Conservation (phyloP, 176 grass and related monocot species). For the Phyllostachys edulis region DNA sequence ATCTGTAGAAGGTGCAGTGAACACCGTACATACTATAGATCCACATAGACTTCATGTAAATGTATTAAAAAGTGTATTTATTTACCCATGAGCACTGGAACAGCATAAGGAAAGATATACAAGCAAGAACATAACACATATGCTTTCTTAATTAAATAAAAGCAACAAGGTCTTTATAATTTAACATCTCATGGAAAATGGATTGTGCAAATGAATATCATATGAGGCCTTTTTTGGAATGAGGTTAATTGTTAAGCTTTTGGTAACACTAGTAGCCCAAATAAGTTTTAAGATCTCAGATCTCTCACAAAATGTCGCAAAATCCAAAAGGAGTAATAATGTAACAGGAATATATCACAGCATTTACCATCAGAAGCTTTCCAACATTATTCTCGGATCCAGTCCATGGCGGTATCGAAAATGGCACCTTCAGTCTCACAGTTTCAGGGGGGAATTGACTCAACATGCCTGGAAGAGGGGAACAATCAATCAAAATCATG, state of each 20-base stretch:
- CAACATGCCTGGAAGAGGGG: slow-evolving; percentile 54
- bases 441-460: slow-evolving; percentile 72
- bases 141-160: slow-evolving; percentile 5
- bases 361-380: slow-evolving; percentile 92
- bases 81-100: slow-evolving; percentile 5
- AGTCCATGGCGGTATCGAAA: slow-evolving; percentile 71
- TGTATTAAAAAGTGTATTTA: slow-evolving; percentile 19
- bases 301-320: not conserved
- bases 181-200: slow-evolving; percentile 17
- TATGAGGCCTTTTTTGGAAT: not conserved
- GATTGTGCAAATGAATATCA: slow-evolving; percentile 12
- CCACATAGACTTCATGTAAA: not conserved
- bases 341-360: slow-evolving; percentile 25
- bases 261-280: slow-evolving; percentile 1
- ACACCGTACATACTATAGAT: slow-evolving; percentile 3
- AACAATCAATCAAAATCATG: slow-evolving; percentile 1
- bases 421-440: slow-evolving; percentile 67
- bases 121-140: slow-evolving; percentile 7
- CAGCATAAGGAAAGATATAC: slow-evolving; percentile 6
- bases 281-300: slow-evolving; percentile 22
- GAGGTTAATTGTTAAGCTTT: not conserved
- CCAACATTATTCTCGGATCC: slow-evolving; percentile 79
- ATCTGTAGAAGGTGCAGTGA: not conserved
- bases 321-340: slow-evolving; percentile 5
- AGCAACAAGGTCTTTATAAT: not conserved